phyloP scores from a whole-genome alignment of 2,329 filamentous ascomycete genomes.

The Sclerotinia trifoliorum region DNA sequence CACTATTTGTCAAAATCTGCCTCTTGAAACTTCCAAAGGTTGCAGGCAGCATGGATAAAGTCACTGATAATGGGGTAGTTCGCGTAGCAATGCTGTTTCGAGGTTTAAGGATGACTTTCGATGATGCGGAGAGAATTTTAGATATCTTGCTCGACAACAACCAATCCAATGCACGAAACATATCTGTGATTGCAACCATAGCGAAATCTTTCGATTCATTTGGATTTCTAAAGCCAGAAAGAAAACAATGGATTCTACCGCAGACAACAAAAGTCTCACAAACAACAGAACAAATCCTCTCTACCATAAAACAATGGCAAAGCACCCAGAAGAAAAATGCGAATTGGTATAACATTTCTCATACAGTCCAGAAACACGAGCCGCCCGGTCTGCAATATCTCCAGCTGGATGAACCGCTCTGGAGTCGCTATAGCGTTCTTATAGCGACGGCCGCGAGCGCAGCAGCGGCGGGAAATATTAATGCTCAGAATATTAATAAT shows the following conservation, averaged over 20 bases:
- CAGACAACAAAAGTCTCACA: too few species aligned
- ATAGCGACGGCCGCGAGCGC: too few species aligned
- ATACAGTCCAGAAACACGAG: neutral
- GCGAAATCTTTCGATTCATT: slow-evolving; percentile 14
- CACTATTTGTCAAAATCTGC: slow-evolving; percentile 13
- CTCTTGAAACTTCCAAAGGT: slow-evolving; percentile 16
- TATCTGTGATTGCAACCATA: slow-evolving; percentile 6
- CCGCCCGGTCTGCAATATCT: neutral
- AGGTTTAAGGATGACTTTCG: slow-evolving; percentile 15
- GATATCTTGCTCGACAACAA: slow-evolving; percentile 8
- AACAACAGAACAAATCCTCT: slow-evolving; percentile 15
- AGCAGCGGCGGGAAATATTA: neutral
- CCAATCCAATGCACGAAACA: slow-evolving; percentile 11
- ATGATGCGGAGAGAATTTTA: slow-evolving; percentile 18
- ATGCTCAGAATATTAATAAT: neutral
- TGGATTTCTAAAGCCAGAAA: slow-evolving; percentile 18
- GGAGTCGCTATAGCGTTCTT: slow-evolving; percentile 3
- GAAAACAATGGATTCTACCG: neutral
- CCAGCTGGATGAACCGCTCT: slow-evolving; percentile 1
- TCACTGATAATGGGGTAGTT: neutral
- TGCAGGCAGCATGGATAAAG: neutral
- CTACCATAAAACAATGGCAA: slow-evolving; percentile 2
- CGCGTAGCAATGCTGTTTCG: slow-evolving; percentile 13
- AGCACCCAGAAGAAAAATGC: neutral
- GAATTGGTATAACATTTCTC: neutral